Percentiles rank a stretch among this genome's conserved stretches.
Conservation (phyloP, 2,329 filamentous ascomycete genomes). For the Pseudophaeomoniella oleicola region DNA sequence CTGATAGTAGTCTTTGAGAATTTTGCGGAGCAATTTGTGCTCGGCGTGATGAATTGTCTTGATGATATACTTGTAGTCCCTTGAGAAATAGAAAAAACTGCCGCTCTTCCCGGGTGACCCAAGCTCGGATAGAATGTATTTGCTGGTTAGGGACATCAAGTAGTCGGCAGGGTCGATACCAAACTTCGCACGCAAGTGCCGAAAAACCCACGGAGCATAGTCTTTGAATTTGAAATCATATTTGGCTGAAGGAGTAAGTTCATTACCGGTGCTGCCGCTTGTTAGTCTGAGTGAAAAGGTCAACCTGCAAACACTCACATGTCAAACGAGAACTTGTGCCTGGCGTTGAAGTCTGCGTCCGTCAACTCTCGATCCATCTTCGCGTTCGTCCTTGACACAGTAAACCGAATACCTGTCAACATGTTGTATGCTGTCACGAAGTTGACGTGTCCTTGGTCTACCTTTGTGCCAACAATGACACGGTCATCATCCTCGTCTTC, state of each 20-base stretch:
- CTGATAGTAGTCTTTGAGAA: conserved; percentile 74
- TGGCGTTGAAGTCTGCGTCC: conserved; percentile 80
- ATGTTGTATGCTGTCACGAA: conserved; percentile 99
- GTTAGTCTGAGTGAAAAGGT: conserved; percentile 19
- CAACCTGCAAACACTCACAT: conserved; percentile 40
- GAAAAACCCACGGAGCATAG: conserved; percentile 99
- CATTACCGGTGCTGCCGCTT: conserved; percentile 57
- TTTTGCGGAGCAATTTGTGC: conserved; percentile 33
- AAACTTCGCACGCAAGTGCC: conserved; percentile 75
- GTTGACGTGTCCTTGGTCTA: conserved; percentile 92
- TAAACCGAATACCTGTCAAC: conserved; percentile 95
- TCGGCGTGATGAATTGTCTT: conserved; percentile 97
- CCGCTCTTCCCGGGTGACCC: conserved; percentile 96
- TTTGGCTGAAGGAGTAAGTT: conserved; percentile 92
- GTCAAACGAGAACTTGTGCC: conserved; percentile 97
- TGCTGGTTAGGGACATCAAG: conserved; percentile 92
- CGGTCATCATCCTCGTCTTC: conserved; percentile 83
- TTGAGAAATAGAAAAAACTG: conserved; percentile 98
- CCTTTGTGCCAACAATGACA: conserved; percentile 90
- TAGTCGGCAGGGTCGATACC: conserved; percentile 93
- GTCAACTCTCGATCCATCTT: conserved; percentile 87
- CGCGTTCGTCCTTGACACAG: conserved; percentile 88
- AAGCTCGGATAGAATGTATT: conserved; percentile 95
- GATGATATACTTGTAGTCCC: conserved; percentile 99
- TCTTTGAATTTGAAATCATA: conserved; percentile 99